These are phyloP conservation scores for Talaromyces thailandensis DNA, from an alignment of 495 filamentous ascomycete genomes.

Conservation along the genomic window DNA sequence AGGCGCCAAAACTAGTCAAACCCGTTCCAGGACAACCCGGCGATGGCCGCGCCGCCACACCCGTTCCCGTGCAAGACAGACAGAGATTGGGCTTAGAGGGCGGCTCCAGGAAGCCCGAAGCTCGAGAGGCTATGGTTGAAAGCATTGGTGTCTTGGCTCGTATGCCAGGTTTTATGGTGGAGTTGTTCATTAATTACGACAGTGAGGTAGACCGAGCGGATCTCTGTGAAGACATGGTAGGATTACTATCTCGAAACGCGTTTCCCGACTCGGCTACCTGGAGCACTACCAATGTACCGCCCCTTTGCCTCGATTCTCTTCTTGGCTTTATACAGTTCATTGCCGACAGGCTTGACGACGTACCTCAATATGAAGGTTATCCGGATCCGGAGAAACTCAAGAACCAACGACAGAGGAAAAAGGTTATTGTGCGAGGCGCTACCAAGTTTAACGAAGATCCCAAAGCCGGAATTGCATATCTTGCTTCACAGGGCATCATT, in stretches of 20 bases:
- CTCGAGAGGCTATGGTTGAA: conserved; percentile 97
- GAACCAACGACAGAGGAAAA: conserved; percentile 69
- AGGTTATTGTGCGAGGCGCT: conserved; percentile 76
- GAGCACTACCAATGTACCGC: conserved; percentile 98
- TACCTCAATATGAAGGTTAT: conserved; percentile 53
- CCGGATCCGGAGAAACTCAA: conserved; percentile 55
- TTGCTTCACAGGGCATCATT: conserved; percentile 78
- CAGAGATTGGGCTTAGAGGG: conserved; percentile 92
- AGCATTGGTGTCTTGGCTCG: conserved; percentile 83
- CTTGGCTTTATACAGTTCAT: conserved; percentile 87
- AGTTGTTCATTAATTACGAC: conserved; percentile 97
- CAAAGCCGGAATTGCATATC: conserved; percentile 78
- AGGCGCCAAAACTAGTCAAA: conserved; percentile 78
- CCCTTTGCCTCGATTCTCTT: conserved; percentile 85
- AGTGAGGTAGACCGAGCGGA: conserved; percentile 89
- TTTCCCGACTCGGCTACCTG: conserved; percentile 97
- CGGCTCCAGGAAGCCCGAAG: conserved; percentile 82
- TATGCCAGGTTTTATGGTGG: conserved; percentile 88
- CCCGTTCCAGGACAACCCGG: conserved; percentile 64
- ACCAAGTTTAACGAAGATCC: conserved; percentile 93
- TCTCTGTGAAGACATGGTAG: conserved; percentile 91
- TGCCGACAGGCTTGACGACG: conserved; percentile 72
- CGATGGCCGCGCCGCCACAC: conserved; percentile 75
- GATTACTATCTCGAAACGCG: conserved; percentile 83
- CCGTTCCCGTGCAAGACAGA: conserved; percentile 86